Evolutionary conservation across 805 yeast species (phyloP).

Genomic region (Starmerella vitae): DNA sequence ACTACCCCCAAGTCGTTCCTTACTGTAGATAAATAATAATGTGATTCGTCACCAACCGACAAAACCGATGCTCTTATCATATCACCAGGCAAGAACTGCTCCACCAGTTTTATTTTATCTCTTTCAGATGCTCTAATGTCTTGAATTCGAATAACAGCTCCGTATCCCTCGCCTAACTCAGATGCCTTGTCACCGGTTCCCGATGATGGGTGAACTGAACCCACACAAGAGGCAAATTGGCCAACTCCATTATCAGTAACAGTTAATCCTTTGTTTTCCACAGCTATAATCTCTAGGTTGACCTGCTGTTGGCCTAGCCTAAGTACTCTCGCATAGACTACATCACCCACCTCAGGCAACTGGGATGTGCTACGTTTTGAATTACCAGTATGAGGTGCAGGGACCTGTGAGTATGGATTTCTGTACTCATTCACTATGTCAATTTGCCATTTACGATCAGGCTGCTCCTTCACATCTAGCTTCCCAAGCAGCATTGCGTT

Average conservation of each 20-base stretch:
- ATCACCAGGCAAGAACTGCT: constrained; percentile 83
- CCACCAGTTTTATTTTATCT: constrained; percentile 67
- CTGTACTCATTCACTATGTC: constrained; percentile 21
- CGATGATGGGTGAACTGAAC: constrained; percentile 22
- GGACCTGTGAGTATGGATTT: constrained; percentile 18
- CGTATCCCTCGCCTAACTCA: constrained; percentile 67
- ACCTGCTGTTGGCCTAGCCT: constrained; percentile 59
- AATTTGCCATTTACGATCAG: constrained; percentile 15
- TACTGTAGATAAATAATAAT: constrained; percentile 81
- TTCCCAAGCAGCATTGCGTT: constrained; percentile 53
- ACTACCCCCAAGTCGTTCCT: constrained; percentile 87
- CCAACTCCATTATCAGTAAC: constrained; percentile 56
- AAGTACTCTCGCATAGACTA: constrained; percentile 63
- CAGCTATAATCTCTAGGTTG: constrained; percentile 57
- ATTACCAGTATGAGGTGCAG: constrained; percentile 7
- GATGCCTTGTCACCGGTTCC: constrained; percentile 31
- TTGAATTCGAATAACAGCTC: constrained; percentile 71
- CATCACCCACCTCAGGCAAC: constrained; percentile 72
- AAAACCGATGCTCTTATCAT: constrained; percentile 67
- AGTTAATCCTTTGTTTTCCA: constrained; percentile 47
- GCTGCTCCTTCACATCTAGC: constrained; percentile 28
- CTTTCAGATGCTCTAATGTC: constrained; percentile 86
- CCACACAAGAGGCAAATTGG: constrained; percentile 32
- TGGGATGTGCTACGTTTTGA: constrained; percentile 17
- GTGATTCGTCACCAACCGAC: constrained; percentile 86